These are phyloP conservation scores for Aspergillus latus DNA, from an alignment of 2,329 filamentous ascomycete genomes.

Conservation along the genomic window DNA sequence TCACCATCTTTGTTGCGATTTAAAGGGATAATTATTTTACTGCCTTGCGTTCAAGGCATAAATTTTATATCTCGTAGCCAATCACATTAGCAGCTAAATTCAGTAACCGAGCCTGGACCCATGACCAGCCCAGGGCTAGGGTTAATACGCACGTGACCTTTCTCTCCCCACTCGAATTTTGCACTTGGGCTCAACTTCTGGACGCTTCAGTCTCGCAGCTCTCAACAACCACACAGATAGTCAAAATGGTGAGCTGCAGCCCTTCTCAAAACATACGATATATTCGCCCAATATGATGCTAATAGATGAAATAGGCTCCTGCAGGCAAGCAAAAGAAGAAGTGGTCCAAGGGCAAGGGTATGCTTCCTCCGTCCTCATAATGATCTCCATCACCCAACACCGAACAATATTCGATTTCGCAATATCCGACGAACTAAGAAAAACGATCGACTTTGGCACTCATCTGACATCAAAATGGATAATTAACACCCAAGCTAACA, in stretches of 20 bases:
- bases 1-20: not conserved
- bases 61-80: constrained; percentile 12
- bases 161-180: constrained; percentile 43
- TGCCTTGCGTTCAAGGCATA: constrained; percentile 9
- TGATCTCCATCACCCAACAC: constrained; percentile 8
- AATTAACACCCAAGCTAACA: constrained; percentile 8
- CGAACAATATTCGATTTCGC: constrained; percentile 15
- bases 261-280: not conserved
- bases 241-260: constrained; percentile 39
- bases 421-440: not conserved
- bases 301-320: constrained; percentile 41
- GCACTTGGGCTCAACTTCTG: constrained; percentile 31
- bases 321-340: constrained; percentile 58
- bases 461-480: not conserved
- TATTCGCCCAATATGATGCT: constrained; percentile 5
- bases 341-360: constrained; percentile 60
- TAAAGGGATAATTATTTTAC: not conserved
- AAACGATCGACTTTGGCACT: not conserved
- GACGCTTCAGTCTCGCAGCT: constrained; percentile 26
- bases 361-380: constrained; percentile 25
- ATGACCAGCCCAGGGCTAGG: constrained; percentile 33
- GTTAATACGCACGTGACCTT: constrained; percentile 22
- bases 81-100: constrained; percentile 13
- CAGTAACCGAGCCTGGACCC: constrained; percentile 20
- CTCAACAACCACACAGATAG: constrained; percentile 37